Base-by-base conservation (phyloP, 1,284 basidiomycete genomes). In the Irpex rosettiformis region DNA sequence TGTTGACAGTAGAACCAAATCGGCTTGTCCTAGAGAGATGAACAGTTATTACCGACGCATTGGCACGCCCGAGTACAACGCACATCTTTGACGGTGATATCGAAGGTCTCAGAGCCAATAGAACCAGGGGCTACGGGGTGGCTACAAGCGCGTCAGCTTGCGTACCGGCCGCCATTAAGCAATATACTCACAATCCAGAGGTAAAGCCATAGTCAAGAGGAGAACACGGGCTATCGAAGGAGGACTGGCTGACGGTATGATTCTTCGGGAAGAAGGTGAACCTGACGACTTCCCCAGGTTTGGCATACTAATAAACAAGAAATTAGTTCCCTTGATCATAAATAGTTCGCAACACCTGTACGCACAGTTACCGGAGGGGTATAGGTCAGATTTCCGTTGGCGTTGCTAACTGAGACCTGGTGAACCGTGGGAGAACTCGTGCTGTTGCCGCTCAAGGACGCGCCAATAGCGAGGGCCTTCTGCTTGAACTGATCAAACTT, bases 181-280 rank as follows among this genome's bases (percentile, higher is more conserved):
- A 61, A 3, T 13, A 54, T 40, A 72, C 77, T 69, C 61, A 79
- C 78, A 80, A 83, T 58, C 80, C 80, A 54, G 83, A 82, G 68
- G 79, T 76, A 65, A 84, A 81, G 16, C 81, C 81, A 37, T 71
- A 69, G 6, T 63, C 47, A 30, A 77, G 52, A 21, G 74, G 76
- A 56, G 73, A 66, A 65, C 83, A 84, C 0, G 83, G 83, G 48
- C 67, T 64, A 13, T 63, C 64, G 61, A 83, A 80, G 0, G 74
- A 69, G 10, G 78, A 79, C 67, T 86, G 83, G 4, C 82, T 80
- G 43, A 83, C 74, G 49, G 78, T 77, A 68, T 85, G 82, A 67
- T 81, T 81, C 51, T 79, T 79, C 5, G 77, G 75, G 24, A 69
- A 69, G 67, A 78, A 84, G 33, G 70, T 62, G 73, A 84, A 84